Evolutionary conservation across 345 rosid genomes (phyloP), one percentile per base, ranked within the genome.

Genomic region (Carallia pectinifolia): DNA sequence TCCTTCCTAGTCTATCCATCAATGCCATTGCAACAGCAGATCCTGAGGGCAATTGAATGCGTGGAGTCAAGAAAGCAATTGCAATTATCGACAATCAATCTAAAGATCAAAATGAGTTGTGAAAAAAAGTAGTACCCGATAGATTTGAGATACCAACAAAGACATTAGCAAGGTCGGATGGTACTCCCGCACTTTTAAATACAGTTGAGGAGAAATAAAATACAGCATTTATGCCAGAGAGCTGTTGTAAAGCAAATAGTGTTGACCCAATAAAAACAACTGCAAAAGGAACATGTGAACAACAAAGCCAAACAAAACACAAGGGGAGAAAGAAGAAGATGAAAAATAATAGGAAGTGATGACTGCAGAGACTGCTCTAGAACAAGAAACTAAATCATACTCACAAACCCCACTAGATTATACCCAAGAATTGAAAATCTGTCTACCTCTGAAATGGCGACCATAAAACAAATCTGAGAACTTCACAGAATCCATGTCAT

Each of bases 161-260:
- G 62, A 67, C 82, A 71, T 95, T 95, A 34, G 96, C 96, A 62
- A 85, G 71, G 68, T 81, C 85, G 36, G 98, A 86, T 66, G 98
- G 92, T 62, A 95, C 94, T 70, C 99, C 97, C 60, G 84, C 96
- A 74, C 90, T 95, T 83, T 88, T 92, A 83, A 95, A 95, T 76
- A 95, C 98, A 72, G 99, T 83, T 56, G 98, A 92, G 68, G 99
- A 95, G 90, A 95, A 95, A 88, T 92, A 92, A 84, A 95, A 95
- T 40, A 92, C 90, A 66, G 99, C 97, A 75, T 95, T 95, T 90
- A 95, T 95, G 73, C 99, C 99, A 80, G 98, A 95, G 80, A 95
- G 98, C 90, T 95, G 98, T 95, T 95, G 99, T 86, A 92, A 90
- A 86, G 98, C 98, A 90, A 95, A 92, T 81, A 95, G 97, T 88